Conservation (phyloP, 2,329 filamentous ascomycete genomes). For the Pseudogymnoascus sp. region DNA sequence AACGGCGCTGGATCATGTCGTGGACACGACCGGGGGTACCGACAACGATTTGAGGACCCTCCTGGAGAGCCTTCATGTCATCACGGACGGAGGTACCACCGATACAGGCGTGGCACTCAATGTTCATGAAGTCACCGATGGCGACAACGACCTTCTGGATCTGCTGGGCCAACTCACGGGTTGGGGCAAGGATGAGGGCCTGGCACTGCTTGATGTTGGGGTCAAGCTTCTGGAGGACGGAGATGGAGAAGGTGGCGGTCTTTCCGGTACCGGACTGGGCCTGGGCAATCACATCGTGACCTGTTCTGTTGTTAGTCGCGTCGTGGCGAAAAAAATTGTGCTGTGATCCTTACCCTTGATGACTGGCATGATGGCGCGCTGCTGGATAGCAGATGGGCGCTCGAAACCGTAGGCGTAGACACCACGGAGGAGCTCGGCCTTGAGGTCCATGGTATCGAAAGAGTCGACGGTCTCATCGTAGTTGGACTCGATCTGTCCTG, state of each 20-base stretch:
- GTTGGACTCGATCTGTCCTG: slow-evolving; percentile 99
- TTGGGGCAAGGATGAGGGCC: slow-evolving; percentile 95
- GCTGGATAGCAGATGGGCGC: slow-evolving; percentile 98
- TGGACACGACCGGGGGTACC: slow-evolving; percentile 97
- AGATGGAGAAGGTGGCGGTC: slow-evolving; percentile 99
- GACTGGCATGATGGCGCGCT: slow-evolving; percentile 99
- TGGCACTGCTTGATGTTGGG: slow-evolving; percentile 90
- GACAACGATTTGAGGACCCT: slow-evolving; percentile 94
- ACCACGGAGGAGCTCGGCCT: slow-evolving; percentile 93
- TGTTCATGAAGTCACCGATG: slow-evolving; percentile 98
- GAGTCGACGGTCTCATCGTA: slow-evolving; percentile 99
- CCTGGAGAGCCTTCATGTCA: slow-evolving; percentile 95
- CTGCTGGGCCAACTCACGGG: slow-evolving; percentile 96
- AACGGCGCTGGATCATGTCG: slow-evolving; percentile 98
- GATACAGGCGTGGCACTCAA: slow-evolving; percentile 98
- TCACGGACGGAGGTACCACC: slow-evolving; percentile 97
- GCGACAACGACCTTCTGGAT: slow-evolving; percentile 99
- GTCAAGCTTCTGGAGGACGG: slow-evolving; percentile 98
- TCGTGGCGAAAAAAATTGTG: slow-evolving; percentile 8
- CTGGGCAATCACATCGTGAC: slow-evolving; percentile 98
- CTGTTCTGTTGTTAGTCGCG: slow-evolving; percentile 35
- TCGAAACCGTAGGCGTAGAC: slow-evolving; percentile 99
- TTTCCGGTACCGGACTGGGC: slow-evolving; percentile 99
- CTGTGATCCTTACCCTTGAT: slow-evolving; percentile 74
- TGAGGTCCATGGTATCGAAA: slow-evolving; percentile 97